Percentiles rank a stretch among this genome's conserved stretches.
These are phyloP conservation scores for Chlamydomonas asymmetrica DNA, from an alignment of 139 green algal species.

Conservation along the genomic window DNA sequence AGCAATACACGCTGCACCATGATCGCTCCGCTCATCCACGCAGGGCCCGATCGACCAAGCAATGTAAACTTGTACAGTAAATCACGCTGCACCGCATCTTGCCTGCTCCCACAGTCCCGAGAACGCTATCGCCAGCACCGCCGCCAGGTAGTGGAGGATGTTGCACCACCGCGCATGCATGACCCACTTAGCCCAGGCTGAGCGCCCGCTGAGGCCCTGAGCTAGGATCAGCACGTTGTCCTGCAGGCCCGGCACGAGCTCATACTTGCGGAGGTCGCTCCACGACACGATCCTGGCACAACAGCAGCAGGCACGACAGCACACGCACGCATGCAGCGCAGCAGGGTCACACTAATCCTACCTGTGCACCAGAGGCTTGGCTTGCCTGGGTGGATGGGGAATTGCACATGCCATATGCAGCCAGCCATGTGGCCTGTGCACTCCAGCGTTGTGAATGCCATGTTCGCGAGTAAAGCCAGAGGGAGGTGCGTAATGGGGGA, in stretches of 20 bases:
- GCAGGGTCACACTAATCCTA: background rate
- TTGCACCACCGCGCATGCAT: slow-evolving; percentile 39
- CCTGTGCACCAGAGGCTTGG: no score
- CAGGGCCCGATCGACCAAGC: no score
- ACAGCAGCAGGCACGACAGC: background rate
- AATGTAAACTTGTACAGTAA: no score
- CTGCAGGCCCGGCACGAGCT: slow-evolving; percentile 61
- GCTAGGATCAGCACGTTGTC: slow-evolving; percentile 61
- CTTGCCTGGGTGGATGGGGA: no score
- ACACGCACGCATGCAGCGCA: background rate
- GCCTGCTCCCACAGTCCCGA: slow-evolving; percentile 68
- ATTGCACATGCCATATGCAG: no score
- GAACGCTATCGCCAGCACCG: slow-evolving; percentile 63
- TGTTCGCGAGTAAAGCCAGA: no score
- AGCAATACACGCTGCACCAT: no score
- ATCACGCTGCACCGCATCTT: no score
- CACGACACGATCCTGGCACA: slow-evolving; percentile 66
- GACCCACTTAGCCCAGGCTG: slow-evolving; percentile 21
- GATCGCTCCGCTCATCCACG: no score
- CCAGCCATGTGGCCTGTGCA: no score
- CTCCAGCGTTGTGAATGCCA: no score
- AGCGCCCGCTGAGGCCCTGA: no score
- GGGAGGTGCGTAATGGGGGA: background rate
- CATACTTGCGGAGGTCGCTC: slow-evolving; percentile 67
- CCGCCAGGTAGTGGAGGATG: slow-evolving; percentile 67